Base-by-base conservation (phyloP, 75 land plant species). In the Pinus taeda region DNA sequence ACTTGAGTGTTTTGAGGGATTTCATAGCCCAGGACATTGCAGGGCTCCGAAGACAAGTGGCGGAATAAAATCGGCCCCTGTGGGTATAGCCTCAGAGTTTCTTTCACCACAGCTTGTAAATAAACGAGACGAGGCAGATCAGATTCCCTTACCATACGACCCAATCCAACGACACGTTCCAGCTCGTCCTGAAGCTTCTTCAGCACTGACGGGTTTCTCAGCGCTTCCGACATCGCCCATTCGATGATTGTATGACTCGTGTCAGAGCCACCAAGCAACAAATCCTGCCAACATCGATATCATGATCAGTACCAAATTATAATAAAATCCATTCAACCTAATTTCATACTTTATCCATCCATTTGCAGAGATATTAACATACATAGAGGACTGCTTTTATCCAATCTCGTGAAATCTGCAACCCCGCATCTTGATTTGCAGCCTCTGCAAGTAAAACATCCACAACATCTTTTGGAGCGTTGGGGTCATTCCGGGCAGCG, bases 31-130 rank as follows among this genome's bases (percentile, higher is more conserved):
- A 15, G 26, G 8, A 76, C 36, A 62, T 20, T 74, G 59, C 33
- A 74, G 22, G 57, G 64, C 22, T 62, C 7, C 14, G 76, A 71
- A 6, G 49, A 6, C 8, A 45, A 45, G 49, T 45, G 49, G 66
- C 77, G 59, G 0, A 29, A 76, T 9, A 76, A 73, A n/a, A 76
- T 26, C n/a, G 74, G 74, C 18, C 77, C 77, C 15, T 73, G 77
- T 15, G 77, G 77, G 71, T 59, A 73, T 30, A 76, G 15, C 12
- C 77, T 59, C 72, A 26, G 17, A 4, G n/a, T 33, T 21, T 76
- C 77, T 17, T 74, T 36, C 18, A 74, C 60, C 17, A 74, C 77
- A 62, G 77, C 71, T 76, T 61, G 77, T 18, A 76, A 30, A 30
- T 59, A 21, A 15, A 37, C 57, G 7, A 76, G 15, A 15, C 39